These are phyloP conservation scores for Rhodamnia rubescens DNA, from an alignment of 345 rosid species.

Conservation along the genomic window DNA sequence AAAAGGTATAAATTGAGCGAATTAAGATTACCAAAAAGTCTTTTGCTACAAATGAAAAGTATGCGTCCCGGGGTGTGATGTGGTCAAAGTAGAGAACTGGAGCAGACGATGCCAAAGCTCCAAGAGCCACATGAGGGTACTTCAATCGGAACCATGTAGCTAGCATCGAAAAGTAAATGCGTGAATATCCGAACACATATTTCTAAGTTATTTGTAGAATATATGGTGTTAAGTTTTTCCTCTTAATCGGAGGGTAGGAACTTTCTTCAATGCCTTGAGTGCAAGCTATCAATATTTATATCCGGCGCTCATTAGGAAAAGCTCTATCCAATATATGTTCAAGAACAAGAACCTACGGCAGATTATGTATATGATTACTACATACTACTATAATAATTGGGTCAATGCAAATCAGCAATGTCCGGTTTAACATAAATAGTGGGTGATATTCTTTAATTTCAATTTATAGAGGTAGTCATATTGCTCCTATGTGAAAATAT, in stretches of 20 bases:
- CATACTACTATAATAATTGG: neutral
- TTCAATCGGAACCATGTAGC: conserved; percentile 82
- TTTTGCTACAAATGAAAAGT: neutral
- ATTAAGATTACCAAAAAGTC: neutral
- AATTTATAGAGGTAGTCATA: neutral
- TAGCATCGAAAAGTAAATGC: conserved; percentile 31
- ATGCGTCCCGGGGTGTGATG: conserved; percentile 8
- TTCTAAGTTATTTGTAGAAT: neutral
- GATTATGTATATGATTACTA: neutral
- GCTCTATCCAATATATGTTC: neutral
- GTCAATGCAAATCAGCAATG: neutral
- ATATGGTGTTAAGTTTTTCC: neutral
- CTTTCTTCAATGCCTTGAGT: no score
- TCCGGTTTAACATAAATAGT: neutral
- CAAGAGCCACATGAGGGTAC: conserved; percentile 66
- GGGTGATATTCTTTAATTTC: neutral
- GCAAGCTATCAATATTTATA: neutral
- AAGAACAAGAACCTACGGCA: neutral
- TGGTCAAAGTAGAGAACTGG: conserved; percentile 53
- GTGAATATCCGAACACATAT: neutral
- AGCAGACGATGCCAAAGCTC: conserved; percentile 69
- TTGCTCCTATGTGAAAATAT: neutral
- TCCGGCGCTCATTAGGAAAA: neutral
- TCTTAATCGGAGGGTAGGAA: neutral
- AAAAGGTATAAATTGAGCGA: neutral